phyloP scores from a whole-genome alignment of 345 rosid species.

The Zanthoxylum bungeanum region DNA sequence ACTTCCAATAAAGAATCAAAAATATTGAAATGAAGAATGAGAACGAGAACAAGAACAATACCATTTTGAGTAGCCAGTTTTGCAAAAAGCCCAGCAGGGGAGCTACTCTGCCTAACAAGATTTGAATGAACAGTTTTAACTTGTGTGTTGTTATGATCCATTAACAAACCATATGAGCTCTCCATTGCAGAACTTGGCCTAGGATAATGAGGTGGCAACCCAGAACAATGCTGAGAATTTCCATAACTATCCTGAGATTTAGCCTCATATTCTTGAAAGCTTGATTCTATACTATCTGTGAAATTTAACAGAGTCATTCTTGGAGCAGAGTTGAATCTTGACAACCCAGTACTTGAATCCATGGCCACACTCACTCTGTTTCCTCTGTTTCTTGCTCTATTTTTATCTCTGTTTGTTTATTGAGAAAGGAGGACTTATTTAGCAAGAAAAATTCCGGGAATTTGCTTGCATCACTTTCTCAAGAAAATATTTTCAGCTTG shows the following conservation, averaged over 20 bases:
- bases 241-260: conserved; percentile 32
- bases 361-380: conserved; percentile 23
- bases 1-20: too few relatives aligned
- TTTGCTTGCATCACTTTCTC: conserved; percentile 40
- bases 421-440: neutral
- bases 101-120: conserved; percentile 74
- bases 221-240: conserved; percentile 42
- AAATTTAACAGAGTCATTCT: conserved; percentile 50
- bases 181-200: conserved; percentile 57
- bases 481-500: conserved; percentile 43
- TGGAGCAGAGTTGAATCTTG: conserved; percentile 86
- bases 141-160: conserved; percentile 38
- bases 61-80: conserved; percentile 70
- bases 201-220: conserved; percentile 87
- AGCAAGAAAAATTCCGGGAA: conserved; percentile 25
- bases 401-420: too few relatives aligned
- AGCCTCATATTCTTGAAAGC: conserved; percentile 22
- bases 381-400: conserved; percentile 3
- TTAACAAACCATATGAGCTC: conserved; percentile 39
- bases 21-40: conserved; percentile 12
- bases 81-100: conserved; percentile 70
- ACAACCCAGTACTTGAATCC: conserved; percentile 73
- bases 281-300: conserved; percentile 22
- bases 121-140: conserved; percentile 40
- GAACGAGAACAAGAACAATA: too few relatives aligned